phyloP scores from a whole-genome alignment of 176 grass and related monocot genomes.

The Coix lacrymajobi region DNA sequence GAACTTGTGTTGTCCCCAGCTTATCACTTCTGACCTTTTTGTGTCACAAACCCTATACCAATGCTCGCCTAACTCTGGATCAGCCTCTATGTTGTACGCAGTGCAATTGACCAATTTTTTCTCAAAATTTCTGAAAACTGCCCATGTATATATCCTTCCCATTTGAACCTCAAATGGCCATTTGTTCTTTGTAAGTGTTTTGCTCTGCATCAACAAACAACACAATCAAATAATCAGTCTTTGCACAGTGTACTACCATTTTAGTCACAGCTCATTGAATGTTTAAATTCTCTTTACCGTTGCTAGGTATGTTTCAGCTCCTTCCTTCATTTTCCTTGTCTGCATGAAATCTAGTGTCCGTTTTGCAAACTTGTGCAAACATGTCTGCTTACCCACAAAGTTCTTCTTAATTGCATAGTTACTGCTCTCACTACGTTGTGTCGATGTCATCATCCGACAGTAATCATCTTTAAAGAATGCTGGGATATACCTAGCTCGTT shows the following conservation, averaged over 20 bases:
- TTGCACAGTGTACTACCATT: no score
- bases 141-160: background rate
- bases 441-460: background rate
- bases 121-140: no score
- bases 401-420: background rate
- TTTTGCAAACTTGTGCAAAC: background rate
- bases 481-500: background rate
- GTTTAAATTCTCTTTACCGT: background rate
- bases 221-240: no score
- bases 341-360: background rate
- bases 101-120: no score
- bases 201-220: background rate
- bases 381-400: background rate
- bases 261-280: no score
- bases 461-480: background rate
- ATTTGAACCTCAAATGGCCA: background rate
- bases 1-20: background rate
- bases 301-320: background rate
- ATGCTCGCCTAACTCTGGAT: background rate
- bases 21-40: background rate
- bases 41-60: background rate
- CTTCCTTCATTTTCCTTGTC: background rate
- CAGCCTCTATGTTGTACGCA: no score
- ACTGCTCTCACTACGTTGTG: background rate
- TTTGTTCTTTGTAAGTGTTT: background rate